Evolutionary conservation across 805 yeast genomes (phyloP).

Genomic region (Wickerhamiella parazyma): DNA sequence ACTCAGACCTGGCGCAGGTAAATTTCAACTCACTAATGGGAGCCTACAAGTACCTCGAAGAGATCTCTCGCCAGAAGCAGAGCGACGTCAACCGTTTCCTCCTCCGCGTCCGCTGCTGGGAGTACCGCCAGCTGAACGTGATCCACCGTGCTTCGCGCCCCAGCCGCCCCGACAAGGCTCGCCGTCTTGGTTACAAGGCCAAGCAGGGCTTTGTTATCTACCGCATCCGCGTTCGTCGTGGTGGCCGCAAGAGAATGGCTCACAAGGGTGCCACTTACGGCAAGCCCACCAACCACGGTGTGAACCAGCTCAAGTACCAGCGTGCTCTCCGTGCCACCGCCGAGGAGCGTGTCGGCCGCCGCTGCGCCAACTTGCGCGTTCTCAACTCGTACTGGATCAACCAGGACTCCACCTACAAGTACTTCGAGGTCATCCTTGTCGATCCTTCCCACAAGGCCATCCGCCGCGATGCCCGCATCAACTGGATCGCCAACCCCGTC

Average conservation of each 20-base stretch:
- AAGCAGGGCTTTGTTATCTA: slow-evolving; percentile 98
- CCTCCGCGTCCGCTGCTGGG: slow-evolving; percentile 99
- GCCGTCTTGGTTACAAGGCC: slow-evolving; percentile 99
- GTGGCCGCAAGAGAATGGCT: slow-evolving; percentile 99
- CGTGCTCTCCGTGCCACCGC: slow-evolving; percentile 96
- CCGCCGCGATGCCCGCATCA: slow-evolving; percentile 96
- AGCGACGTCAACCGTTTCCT: slow-evolving; percentile 98
- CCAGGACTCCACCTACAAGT: slow-evolving; percentile 99
- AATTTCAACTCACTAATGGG: slow-evolving; percentile 42
- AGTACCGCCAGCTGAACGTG: slow-evolving; percentile 97
- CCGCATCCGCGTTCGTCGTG: slow-evolving; percentile 99
- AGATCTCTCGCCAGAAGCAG: slow-evolving; percentile 99
- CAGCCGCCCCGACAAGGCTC: slow-evolving; percentile 99
- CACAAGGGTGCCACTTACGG: slow-evolving; percentile 99
- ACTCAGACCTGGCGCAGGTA: slow-evolving; percentile 3
- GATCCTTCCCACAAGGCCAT: slow-evolving; percentile 98
- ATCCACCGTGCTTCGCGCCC: slow-evolving; percentile 99
- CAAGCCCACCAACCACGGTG: slow-evolving; percentile 99
- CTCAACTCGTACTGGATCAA: slow-evolving; percentile 99
- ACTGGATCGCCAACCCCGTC: slow-evolving; percentile 99
- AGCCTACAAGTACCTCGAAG: slow-evolving; percentile 99
- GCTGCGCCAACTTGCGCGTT: slow-evolving; percentile 97
- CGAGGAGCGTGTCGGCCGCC: slow-evolving; percentile 99
- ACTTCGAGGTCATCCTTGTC: slow-evolving; percentile 93
- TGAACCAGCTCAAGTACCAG: slow-evolving; percentile 98